Base-by-base conservation (phyloP, 2,329 filamentous ascomycete genomes). In the Annulohypoxylon truncatum region DNA sequence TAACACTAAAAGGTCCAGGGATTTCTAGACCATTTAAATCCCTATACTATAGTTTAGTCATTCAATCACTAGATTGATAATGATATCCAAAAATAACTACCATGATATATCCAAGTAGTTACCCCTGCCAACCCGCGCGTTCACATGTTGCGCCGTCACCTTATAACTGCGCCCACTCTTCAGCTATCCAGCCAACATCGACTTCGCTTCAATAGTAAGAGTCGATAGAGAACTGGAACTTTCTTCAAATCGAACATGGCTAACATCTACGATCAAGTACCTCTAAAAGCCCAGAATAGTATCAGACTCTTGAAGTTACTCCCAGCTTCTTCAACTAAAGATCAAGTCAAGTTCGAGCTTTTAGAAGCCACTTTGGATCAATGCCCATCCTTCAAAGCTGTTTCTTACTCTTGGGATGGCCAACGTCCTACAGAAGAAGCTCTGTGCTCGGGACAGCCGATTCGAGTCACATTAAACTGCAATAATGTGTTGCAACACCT, bases 211-310 rank as follows among this genome's bases (percentile, higher is more conserved):
- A 12, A 15, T 7, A 38, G 13, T 38, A 15, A 38, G 13, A 7
- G 18, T 18, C 3, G 2, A 6, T n/a, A n/a, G n/a, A n/a, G n/a
- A n/a, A n/a, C n/a, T 6, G 5, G 2, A 38, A n/a, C n/a, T 15
- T 38, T 38, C 35, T 7, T 18, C n/a, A n/a, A n/a, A 38, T 48
- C n/a, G n/a, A 13, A 13, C 31, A 48, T 55, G 42, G 58, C 50
- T 40, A 50, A 26, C 31, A 55, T 61, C 42, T 55, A 55, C 15
- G 3, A 38, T 2, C n/a, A 50, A 42, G 42, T 50, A 18, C 31
- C 42, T 18, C 42, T 61, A 12, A 50, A 6, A 40, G 20, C 42
- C 20, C 38, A 50, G n/a, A 18, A 38, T 38, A 38, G 35, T 8
- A 38, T 38, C 35, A 38, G 35, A 8, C 35, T 38, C 35, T 5